phyloP scores from a whole-genome alignment of 352 stramenopile species.

The Globisporangium carolinianum region DNA sequence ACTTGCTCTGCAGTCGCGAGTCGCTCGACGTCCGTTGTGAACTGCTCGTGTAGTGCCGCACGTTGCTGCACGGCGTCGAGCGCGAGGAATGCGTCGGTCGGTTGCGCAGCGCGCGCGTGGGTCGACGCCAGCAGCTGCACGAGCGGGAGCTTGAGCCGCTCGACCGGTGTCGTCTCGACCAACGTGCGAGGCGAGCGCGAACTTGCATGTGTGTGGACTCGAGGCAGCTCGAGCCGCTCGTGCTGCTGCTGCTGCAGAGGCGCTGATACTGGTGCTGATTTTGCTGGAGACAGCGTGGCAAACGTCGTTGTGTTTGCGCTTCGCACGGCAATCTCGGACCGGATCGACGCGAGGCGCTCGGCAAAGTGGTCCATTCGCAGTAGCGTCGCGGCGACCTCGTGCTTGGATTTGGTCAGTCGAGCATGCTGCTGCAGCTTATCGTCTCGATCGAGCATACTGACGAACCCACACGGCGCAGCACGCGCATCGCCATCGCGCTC shows the following conservation, averaged over 20 bases:
- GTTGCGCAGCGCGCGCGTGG: conserved; percentile 10
- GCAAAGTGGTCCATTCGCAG: conserved; percentile 41
- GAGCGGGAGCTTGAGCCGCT: conserved; percentile 26
- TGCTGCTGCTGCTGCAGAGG: conserved; percentile 1
- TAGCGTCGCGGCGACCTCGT: conserved; percentile 17
- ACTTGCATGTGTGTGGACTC: no score
- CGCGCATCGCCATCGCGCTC: neutral
- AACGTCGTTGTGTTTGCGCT: neutral
- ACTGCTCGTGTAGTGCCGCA: conserved; percentile 20
- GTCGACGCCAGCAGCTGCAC: conserved; percentile 20
- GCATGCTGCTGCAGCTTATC: neutral
- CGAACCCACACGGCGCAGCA: neutral
- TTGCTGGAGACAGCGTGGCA: neutral
- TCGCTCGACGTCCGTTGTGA: conserved; percentile 20
- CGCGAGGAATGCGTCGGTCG: conserved; percentile 19
- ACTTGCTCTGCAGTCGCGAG: conserved; percentile 22
- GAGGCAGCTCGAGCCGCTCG: neutral
- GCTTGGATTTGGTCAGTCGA: conserved; percentile 4
- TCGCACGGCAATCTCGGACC: conserved; percentile 20
- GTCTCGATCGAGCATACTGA: neutral
- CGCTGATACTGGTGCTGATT: neutral
- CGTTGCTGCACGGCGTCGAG: conserved; percentile 36
- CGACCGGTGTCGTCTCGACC: neutral
- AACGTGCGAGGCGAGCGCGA: no score
- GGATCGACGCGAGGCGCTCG: conserved; percentile 36